Percentiles rank a stretch among this genome's conserved stretches.
phyloP scores from a whole-genome alignment of 1,284 basidiomycete species.

The Mycena sp. region DNA sequence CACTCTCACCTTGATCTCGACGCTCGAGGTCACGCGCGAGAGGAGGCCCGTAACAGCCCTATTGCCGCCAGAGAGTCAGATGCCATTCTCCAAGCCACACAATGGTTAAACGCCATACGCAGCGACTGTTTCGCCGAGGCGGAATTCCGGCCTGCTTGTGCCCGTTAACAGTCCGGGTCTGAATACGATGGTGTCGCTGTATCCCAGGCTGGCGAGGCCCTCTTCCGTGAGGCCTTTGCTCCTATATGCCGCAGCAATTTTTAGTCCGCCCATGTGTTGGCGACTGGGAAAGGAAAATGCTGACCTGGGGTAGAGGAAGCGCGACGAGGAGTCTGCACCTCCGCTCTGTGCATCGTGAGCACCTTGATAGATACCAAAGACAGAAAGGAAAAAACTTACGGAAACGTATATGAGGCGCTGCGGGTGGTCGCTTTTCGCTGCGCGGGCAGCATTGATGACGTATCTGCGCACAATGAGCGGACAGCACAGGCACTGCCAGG shows the following conservation, averaged over 20 bases:
- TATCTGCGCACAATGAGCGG: slow-evolving; percentile 55
- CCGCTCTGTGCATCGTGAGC: slow-evolving; percentile 47
- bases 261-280: not conserved
- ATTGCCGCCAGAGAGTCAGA: not conserved
- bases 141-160: slow-evolving; percentile 48
- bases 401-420: slow-evolving; percentile 79
- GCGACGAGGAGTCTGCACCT: slow-evolving; percentile 58
- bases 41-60: slow-evolving; percentile 51
- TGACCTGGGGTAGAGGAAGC: slow-evolving; percentile 60
- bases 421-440: slow-evolving; percentile 57
- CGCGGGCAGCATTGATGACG: slow-evolving; percentile 74
- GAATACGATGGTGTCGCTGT: slow-evolving; percentile 74
- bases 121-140: slow-evolving; percentile 51
- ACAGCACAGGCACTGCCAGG: not conserved
- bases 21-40: slow-evolving; percentile 47
- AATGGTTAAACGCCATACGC: slow-evolving; percentile 52
- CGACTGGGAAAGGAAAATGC: not conserved
- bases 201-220: slow-evolving; percentile 70
- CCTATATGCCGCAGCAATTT: slow-evolving; percentile 45
- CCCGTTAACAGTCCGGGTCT: slow-evolving; percentile 65
- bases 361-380: slow-evolving; percentile 1
- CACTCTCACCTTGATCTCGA: slow-evolving; percentile 56
- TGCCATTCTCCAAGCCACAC: too few relatives aligned
- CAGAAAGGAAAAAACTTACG: slow-evolving; percentile 45
- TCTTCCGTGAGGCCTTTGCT: slow-evolving; percentile 82